These are phyloP conservation scores for Vanderwaltozyma yarrowii DNA, from an alignment of 805 yeast species.

Conservation along the genomic window DNA sequence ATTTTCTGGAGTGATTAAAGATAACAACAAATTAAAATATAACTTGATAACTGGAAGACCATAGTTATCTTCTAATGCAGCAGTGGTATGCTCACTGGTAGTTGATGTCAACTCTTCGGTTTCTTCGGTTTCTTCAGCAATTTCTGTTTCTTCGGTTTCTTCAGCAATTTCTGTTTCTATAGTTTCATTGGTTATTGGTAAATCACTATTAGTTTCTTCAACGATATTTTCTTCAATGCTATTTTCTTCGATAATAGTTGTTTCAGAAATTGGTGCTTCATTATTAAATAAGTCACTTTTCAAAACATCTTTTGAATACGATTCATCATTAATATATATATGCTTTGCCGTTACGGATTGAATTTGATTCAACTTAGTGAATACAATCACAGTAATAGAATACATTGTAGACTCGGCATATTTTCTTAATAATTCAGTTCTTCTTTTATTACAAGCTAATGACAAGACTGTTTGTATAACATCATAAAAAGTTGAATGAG, in stretches of 20 bases:
- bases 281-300: slow-evolving; percentile 43
- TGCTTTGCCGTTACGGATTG: slow-evolving; percentile 34
- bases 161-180: background rate
- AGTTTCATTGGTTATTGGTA: no score
- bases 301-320: slow-evolving; percentile 37
- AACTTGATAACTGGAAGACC: slow-evolving; percentile 71
- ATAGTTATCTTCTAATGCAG: slow-evolving; percentile 33
- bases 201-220: background rate
- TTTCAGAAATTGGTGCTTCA: background rate
- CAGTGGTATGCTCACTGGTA: no score
- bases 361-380: slow-evolving; percentile 46
- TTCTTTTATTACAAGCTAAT: slow-evolving; percentile 80
- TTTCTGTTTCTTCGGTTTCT: background rate
- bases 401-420: slow-evolving; percentile 78
- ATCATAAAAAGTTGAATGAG: slow-evolving; percentile 75
- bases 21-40: slow-evolving; percentile 61
- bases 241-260: background rate
- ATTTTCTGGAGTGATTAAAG: slow-evolving; percentile 73
- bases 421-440: slow-evolving; percentile 77
- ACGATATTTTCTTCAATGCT: slow-evolving; percentile 5
- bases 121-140: slow-evolving; percentile 4
- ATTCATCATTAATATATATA: slow-evolving; percentile 38
- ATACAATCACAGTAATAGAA: slow-evolving; percentile 56
- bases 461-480: slow-evolving; percentile 82
- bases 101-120: no score